phyloP scores from a whole-genome alignment of 345 rosid genomes.

The Hibiscus trionum region DNA sequence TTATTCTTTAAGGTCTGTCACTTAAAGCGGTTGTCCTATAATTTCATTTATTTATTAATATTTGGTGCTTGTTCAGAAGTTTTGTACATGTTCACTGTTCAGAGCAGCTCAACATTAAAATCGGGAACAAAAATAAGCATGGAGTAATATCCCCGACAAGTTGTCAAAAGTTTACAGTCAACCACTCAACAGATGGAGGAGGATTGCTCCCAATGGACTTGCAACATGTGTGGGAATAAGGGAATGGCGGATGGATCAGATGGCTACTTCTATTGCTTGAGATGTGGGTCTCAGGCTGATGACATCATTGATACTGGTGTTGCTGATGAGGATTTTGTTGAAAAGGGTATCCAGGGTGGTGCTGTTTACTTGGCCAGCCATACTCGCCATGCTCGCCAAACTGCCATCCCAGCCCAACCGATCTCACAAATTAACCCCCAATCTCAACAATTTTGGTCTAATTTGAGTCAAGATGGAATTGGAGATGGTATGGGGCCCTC shows the following conservation, averaged over 20 bases:
- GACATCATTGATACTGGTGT: slow-evolving; percentile 49
- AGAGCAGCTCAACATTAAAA: background rate
- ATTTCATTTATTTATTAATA: background rate
- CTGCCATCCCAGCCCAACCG: slow-evolving; percentile 18
- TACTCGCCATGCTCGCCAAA: slow-evolving; percentile 25
- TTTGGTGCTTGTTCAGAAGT: background rate
- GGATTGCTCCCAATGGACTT: slow-evolving; percentile 20
- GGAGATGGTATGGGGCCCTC: slow-evolving; percentile 31
- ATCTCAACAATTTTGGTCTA: slow-evolving; percentile 39
- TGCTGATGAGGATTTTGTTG: slow-evolving; percentile 49
- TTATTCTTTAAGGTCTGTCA: background rate
- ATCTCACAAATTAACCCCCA: slow-evolving; percentile 12
- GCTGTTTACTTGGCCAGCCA: slow-evolving; percentile 35
- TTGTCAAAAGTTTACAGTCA: background rate
- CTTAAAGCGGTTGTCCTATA: background rate
- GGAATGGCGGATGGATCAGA: slow-evolving; percentile 38
- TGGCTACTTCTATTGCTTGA: slow-evolving; percentile 50
- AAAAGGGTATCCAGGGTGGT: slow-evolving; percentile 31
- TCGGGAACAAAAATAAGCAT: background rate
- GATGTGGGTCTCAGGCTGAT: slow-evolving; percentile 38
- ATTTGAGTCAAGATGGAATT: slow-evolving; percentile 11
- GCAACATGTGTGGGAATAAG: slow-evolving; percentile 44
- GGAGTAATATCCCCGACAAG: background rate
- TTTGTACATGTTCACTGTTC: background rate
- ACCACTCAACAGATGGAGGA: slow-evolving; percentile 16